Conservation (phyloP, 2,329 filamentous ascomycete species). For the Phyllosticta paracitricarpa region DNA sequence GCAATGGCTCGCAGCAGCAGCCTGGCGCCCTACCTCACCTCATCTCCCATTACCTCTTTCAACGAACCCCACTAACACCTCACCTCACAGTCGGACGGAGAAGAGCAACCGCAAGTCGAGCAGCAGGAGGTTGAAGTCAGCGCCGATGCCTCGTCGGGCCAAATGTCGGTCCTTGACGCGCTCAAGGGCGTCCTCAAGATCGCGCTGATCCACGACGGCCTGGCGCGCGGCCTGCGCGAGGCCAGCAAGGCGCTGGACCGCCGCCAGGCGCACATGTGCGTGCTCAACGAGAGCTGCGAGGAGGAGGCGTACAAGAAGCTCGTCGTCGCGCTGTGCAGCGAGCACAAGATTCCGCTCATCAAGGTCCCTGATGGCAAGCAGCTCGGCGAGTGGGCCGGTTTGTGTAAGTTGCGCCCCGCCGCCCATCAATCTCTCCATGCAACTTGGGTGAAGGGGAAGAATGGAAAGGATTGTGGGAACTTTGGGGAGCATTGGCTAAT, state of each 20-base stretch:
- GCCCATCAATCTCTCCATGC: neutral
- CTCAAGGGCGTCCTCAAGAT: slow-evolving; percentile 99
- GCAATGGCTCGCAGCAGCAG: neutral
- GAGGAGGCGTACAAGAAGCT: slow-evolving; percentile 99
- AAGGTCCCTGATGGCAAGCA: slow-evolving; percentile 99
- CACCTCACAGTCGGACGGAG: slow-evolving; percentile 85
- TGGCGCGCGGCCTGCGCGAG: slow-evolving; percentile 95
- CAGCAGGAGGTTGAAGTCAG: slow-evolving; percentile 88
- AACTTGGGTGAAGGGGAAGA: slow-evolving; percentile 4
- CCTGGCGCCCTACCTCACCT: neutral
- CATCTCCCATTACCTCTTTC: neutral
- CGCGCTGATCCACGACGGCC: slow-evolving; percentile 98
- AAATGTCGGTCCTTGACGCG: slow-evolving; percentile 97
- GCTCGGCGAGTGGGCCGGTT: slow-evolving; percentile 98
- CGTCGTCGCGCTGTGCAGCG: slow-evolving; percentile 93
- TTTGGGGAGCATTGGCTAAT: slow-evolving; percentile 10
- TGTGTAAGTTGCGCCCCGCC: slow-evolving; percentile 61
- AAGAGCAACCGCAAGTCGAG: slow-evolving; percentile 85
- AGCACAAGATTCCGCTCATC: slow-evolving; percentile 99
- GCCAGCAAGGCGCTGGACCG: slow-evolving; percentile 98
- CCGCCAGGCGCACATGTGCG: slow-evolving; percentile 99
- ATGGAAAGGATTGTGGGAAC: neutral
- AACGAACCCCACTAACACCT: neutral
- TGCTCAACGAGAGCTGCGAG: slow-evolving; percentile 99
- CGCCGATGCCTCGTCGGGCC: slow-evolving; percentile 79